Base-by-base conservation (phyloP, 441 rosid species). In the Raphanus hybrid region DNA sequence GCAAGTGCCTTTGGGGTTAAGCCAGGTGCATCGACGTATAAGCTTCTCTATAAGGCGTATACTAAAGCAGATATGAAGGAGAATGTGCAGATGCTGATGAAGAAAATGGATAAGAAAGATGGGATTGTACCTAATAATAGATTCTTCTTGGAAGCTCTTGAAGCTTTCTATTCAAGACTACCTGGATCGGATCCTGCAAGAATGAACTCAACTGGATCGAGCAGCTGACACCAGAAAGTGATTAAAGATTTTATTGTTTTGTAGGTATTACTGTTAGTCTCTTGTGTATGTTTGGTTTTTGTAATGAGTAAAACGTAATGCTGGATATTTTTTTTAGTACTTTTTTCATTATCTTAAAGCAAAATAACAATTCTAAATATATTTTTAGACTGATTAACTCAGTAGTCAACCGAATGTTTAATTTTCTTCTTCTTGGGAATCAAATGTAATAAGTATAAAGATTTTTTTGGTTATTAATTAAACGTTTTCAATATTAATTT, bases 141-240 rank as follows among this genome's bases (percentile, higher is more conserved):
- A 67, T 94, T 92, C 86, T 92, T 91, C 83, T 81, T 87, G 37
- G 97, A 94, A 57, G 93, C 99, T 57, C 71, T 91, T 71, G 97
- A 90, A 81, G 80, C 83, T 64, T 82, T 82, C 16, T 90, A 87
- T 64, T 74, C 89, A 45, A 75, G 61, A 68, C 67, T 80, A 9
- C 78, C 84, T 76, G 76, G 75, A 61, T 78, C 88, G n/a, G 43
- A 39, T 39, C 11, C 11, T 8, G 43, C 43, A 39, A 39, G 43
- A 39, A 39, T 39, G 43, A 39, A 39, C 43, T 39, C 43, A 39
- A 39, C 43, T 39, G 43, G 43, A 39, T 39, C 11, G 43, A 39
- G 43, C 43, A 39, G 43, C 26, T 23, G 43, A 39, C 43, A 39
- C 11, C 0, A 39, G 43, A 39, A 39, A 39, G 43, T 39, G 1